A percentile compares a stretch with the other conserved stretches of the same genome.
Conservation (phyloP, 345 rosid species). For the Orychophragmus violaceus region DNA sequence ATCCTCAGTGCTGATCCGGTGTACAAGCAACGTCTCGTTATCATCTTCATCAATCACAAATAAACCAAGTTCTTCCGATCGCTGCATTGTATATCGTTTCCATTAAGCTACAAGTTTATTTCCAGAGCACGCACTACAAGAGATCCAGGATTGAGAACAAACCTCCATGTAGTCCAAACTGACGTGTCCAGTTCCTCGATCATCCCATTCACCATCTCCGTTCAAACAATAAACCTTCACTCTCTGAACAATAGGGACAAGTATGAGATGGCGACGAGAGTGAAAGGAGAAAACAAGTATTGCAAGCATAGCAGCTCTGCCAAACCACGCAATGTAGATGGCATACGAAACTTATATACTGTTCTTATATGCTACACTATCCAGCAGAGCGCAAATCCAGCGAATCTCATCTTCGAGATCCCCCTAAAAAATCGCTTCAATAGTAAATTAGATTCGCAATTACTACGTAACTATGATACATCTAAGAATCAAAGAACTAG, state of each 20-base stretch:
- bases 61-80: conserved; percentile 70
- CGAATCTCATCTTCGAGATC: background rate
- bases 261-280: background rate
- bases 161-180: conserved; percentile 86
- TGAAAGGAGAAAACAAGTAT: background rate
- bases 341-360: background rate
- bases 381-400: too few relatives aligned
- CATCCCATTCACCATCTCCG: conserved; percentile 91
- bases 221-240: conserved; percentile 75
- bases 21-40: conserved; percentile 66
- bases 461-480: background rate
- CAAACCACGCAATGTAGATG: too few relatives aligned
- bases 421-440: background rate
- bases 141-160: conserved; percentile 17
- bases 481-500: background rate
- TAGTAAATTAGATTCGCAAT: background rate
- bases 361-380: background rate
- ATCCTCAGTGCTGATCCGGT: conserved; percentile 70
- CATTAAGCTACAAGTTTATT: too few relatives aligned
- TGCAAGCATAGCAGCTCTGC: background rate
- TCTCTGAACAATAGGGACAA: conserved; percentile 44
- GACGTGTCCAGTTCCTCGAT: conserved; percentile 88
- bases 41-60: conserved; percentile 86
- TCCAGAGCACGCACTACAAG: background rate
- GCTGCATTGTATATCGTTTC: conserved; percentile 42